Base-by-base conservation (phyloP, 805 yeast genomes). In the Schwanniomyces sp. region DNA sequence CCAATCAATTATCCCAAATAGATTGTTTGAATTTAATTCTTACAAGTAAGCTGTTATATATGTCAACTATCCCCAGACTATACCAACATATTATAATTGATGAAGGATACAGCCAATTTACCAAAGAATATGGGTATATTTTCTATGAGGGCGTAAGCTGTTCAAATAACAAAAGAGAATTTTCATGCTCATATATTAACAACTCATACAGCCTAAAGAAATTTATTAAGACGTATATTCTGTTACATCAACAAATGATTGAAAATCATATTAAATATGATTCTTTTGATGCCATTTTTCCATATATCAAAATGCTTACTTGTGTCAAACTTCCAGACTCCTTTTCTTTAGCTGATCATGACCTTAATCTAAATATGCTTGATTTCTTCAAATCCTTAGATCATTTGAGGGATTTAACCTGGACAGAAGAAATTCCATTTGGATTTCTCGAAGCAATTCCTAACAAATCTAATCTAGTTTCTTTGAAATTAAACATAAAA, bases 241-340 rank as follows among this genome's bases (percentile, higher is more conserved):
- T 32, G 7, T 16, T 50, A 16, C 40, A 39, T 28, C 48, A 54
- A 2, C 27, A 39, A 25, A 32, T 28, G 21, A 27, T 29, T 34
- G 43, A 29, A 11, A 43, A 32, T 34, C 41, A 41, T 24, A 11
- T 25, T 18, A 18, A 39, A 12, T 45, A 40, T n/a, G 28, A 28
- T 11, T 32, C 25, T 9, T 25, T 29, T 2, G 42, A 44, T 24
- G 12, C 30, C 4, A 32, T 37, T 26, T 50, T 46, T 36, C 53
- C 53, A 7, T 41, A 26, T 8, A 57, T 71, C 3, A 53, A 54
- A 37, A 51, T 55, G 12, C 52, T 78, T 18, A 67, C 62, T 40
- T 64, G 74, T 43, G 55, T 69, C 1, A 57, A 59, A 21, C 52
- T 78, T 4, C 81, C 81, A 0, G 78, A 75, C 49, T 71, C 76